Conservation (phyloP, 75 land plant species). For the Sequoia sempervirens region DNA sequence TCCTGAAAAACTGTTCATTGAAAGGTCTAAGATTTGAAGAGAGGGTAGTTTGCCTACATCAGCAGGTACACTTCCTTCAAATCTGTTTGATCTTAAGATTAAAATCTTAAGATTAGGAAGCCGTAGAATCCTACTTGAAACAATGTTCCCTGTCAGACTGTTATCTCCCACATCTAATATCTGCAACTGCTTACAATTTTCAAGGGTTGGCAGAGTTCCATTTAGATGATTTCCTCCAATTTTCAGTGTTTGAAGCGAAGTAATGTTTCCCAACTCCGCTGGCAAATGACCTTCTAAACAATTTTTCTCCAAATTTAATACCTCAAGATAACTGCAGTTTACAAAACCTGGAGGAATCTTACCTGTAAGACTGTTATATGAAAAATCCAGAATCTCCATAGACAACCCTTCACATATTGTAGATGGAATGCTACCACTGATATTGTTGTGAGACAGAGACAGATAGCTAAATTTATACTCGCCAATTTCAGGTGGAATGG, state of each 20-base stretch:
- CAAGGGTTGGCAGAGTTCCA: not conserved
- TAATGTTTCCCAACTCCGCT: not conserved
- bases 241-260: not conserved
- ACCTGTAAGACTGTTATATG: not conserved
- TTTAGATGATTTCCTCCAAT: not conserved
- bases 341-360: not conserved
- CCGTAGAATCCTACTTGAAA: not conserved
- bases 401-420: conserved; percentile 9
- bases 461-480: conserved; percentile 7
- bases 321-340: not conserved
- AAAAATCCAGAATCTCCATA: not conserved
- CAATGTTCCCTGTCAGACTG: not conserved
- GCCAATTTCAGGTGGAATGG: conserved; percentile 7
- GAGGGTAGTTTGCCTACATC: not conserved
- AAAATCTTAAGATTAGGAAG: conserved; percentile 5
- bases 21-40: not conserved
- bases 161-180: conserved; percentile 1
- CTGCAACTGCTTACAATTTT: not conserved
- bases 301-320: not conserved
- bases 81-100: not conserved
- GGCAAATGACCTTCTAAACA: not conserved
- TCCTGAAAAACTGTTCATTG: not conserved
- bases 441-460: conserved; percentile 27
- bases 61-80: not conserved
- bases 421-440: conserved; percentile 35